Evolutionary conservation across 306 rosid genomes (phyloP).

Genomic region (Sindora glabra): DNA sequence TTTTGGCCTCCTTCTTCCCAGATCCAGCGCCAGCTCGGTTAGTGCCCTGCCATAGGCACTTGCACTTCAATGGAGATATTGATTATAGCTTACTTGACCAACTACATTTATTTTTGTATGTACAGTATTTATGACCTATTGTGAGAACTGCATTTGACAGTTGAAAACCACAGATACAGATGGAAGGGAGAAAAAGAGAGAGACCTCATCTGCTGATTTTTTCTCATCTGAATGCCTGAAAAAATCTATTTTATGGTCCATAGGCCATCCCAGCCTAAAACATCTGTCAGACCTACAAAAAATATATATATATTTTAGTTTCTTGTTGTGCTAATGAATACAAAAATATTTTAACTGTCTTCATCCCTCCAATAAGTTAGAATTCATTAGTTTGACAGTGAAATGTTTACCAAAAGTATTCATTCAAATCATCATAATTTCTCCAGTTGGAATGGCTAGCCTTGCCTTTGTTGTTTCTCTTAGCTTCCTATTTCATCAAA

Average conservation of each 20-base stretch:
- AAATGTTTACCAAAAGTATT: slow-evolving; percentile 77
- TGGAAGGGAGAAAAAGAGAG: neutral
- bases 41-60: slow-evolving; percentile 43
- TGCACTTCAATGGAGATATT: slow-evolving; percentile 9
- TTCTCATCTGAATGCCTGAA: slow-evolving; percentile 41
- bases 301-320: neutral
- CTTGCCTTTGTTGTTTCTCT: slow-evolving; percentile 81
- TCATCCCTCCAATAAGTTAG: neutral
- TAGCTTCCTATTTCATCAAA: slow-evolving; percentile 70
- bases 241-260: slow-evolving; percentile 40
- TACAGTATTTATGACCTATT: too few species aligned
- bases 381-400: neutral
- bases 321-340: neutral
- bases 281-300: slow-evolving; percentile 43
- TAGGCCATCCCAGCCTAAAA: slow-evolving; percentile 53
- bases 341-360: neutral
- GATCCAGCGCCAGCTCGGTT: slow-evolving; percentile 40
- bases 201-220: slow-evolving; percentile 29
- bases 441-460: slow-evolving; percentile 95
- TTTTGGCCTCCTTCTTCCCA: slow-evolving; percentile 88
- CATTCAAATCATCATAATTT: slow-evolving; percentile 96
- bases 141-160: neutral
- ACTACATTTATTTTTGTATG: too few species aligned
- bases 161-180: too few species aligned
- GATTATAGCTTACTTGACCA: too few species aligned